Base-by-base conservation (phyloP, 176 grass and related monocot genomes). In the Oryza punctata region DNA sequence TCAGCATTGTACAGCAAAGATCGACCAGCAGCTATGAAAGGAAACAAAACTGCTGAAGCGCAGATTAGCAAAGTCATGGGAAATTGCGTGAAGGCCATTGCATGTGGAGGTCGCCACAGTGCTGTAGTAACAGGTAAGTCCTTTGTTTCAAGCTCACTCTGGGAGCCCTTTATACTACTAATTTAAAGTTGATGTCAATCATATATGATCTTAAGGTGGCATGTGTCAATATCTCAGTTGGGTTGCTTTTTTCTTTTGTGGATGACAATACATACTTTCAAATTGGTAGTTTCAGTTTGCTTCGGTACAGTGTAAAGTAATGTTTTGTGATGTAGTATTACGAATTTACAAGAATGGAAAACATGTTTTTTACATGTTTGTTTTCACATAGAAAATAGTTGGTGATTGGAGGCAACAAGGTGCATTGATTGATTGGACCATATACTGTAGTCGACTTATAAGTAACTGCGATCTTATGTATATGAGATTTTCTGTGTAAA, bases 41-140 rank as follows among this genome's bases (percentile, higher is more conserved):
- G 87, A 47, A 91, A 93, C 78, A 95, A 85, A 88, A 77, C 54
- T 47, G 85, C 87, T 87, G 91, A 94, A 75, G 93, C 81, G 19
- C 82, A 93, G 43, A 27, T 78, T 10, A 85, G 63, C 76, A 96
- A 92, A 81, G 80, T 83, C 66, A 86, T 78, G 45, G 93, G 97
- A 85, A 99, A 63, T 79, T 92, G 88, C 7, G 87, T 99, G 24
- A 92, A 90, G 75, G 83, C 97, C 49, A 99, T 99, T 91, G 97
- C 97, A 23, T 99, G 97, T 65, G 97, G 97, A 45, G 97, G 97
- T 7, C 97, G 97, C 73, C 97, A 99, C 73, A 99, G 97, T 91
- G 91, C 84, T 82, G 97, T 83, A 35, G 93, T 99, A 78, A 99
- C 93, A 88, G 97, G 97, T 94, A 61, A 87, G 80, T 65, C 67